phyloP scores from a whole-genome alignment of 768 basidiomycete species.

The Lyophyllum atratum region DNA sequence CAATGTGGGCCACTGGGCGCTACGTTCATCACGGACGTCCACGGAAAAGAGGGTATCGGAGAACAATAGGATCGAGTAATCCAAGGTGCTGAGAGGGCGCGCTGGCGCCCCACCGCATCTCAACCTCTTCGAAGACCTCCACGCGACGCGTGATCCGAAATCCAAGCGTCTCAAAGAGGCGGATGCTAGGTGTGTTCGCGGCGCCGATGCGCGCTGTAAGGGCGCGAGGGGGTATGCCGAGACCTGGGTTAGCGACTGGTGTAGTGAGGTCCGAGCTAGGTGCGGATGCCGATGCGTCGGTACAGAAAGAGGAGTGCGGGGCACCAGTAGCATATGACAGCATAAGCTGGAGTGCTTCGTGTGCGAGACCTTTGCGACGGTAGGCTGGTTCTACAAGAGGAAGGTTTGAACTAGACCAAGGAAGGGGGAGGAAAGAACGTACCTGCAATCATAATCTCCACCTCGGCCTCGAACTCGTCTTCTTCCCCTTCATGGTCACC shows the following conservation, averaged over 20 bases:
- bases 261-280: conserved; percentile 2
- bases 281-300: background rate
- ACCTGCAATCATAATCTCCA: conserved; percentile 95
- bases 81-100: no score
- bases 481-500: conserved; percentile 31
- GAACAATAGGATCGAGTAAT: no score
- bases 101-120: conserved; percentile 56
- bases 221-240: conserved; percentile 42
- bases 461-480: conserved; percentile 69
- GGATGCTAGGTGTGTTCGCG: conserved; percentile 67
- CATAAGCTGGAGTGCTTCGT: conserved; percentile 64
- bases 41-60: no score
- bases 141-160: conserved; percentile 69
- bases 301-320: conserved; percentile 27
- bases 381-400: conserved; percentile 56
- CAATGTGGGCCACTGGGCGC: no score
- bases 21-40: no score
- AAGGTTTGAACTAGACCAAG: background rate
- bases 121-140: conserved; percentile 80
- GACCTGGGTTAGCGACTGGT: conserved; percentile 23
- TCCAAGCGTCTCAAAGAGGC: conserved; percentile 75
- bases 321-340: conserved; percentile 66
- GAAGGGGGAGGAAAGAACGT: conserved; percentile 12
- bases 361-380: conserved; percentile 68
- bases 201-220: conserved; percentile 75